A percentile compares a stretch with the other conserved stretches of the same genome.
Conservation (phyloP, 2,329 filamentous ascomycete species). For the Kalmusia sp. region DNA sequence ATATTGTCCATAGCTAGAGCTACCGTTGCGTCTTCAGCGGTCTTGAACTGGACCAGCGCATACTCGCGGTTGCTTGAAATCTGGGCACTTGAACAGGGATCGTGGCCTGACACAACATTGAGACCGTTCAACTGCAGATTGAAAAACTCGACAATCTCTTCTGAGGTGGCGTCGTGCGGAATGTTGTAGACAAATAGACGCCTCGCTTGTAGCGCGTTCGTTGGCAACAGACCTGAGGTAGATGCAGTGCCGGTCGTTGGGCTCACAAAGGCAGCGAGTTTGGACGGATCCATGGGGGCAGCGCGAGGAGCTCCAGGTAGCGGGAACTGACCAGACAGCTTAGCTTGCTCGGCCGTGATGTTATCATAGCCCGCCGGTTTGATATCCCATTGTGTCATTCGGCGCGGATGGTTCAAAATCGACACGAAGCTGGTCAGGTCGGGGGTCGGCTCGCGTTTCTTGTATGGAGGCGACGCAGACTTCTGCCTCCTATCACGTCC, state of each 20-base stretch:
- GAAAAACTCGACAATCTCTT: slow-evolving; percentile 82
- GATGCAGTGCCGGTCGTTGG: slow-evolving; percentile 76
- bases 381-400: slow-evolving; percentile 98
- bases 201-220: slow-evolving; percentile 92
- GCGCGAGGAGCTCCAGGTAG: slow-evolving; percentile 93
- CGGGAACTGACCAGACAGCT: slow-evolving; percentile 98
- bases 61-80: slow-evolving; percentile 80
- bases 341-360: slow-evolving; percentile 97
- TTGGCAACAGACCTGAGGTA: slow-evolving; percentile 84
- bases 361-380: slow-evolving; percentile 98
- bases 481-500: slow-evolving; percentile 70
- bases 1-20: slow-evolving; percentile 90
- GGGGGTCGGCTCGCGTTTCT: slow-evolving; percentile 94
- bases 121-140: slow-evolving; percentile 97
- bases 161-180: slow-evolving; percentile 75
- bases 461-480: slow-evolving; percentile 75
- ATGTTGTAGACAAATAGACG: slow-evolving; percentile 89
- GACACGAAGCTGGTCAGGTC: slow-evolving; percentile 88
- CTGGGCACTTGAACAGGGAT: slow-evolving; percentile 85
- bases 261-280: slow-evolving; percentile 94
- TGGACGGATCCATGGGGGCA: slow-evolving; percentile 92
- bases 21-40: slow-evolving; percentile 85
- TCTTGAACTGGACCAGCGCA: slow-evolving; percentile 90
- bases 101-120: slow-evolving; percentile 83
- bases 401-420: slow-evolving; percentile 84